These are phyloP conservation scores for Linum tenue DNA, from an alignment of 345 rosid genomes.

Conservation along the genomic window DNA sequence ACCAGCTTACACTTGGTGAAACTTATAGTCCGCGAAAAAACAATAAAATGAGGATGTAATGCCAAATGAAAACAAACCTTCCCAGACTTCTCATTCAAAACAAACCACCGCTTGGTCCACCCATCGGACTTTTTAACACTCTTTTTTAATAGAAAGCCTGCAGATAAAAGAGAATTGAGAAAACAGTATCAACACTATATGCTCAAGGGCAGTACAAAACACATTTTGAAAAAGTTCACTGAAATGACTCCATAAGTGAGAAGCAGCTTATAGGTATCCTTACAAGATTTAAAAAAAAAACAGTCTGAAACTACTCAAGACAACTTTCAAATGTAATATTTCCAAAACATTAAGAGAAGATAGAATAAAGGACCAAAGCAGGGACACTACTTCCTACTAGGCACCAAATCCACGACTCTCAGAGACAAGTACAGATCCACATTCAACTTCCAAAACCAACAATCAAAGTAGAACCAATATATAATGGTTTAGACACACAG, in stretches of 20 bases:
- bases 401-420: not conserved
- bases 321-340: too few species aligned
- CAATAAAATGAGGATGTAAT: not conserved
- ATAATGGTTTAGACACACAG: too few species aligned
- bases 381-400: not conserved
- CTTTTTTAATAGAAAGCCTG: slow-evolving; percentile 88
- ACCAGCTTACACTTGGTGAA: too few species aligned
- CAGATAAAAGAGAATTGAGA: slow-evolving; percentile 16
- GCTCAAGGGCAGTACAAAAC: too few species aligned
- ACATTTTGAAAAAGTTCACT: not conserved
- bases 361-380: not conserved
- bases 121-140: slow-evolving; percentile 90
- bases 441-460: too few species aligned
- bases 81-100: slow-evolving; percentile 90
- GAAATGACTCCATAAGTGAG: not conserved
- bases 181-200: not conserved
- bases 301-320: not conserved
- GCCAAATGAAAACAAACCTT: slow-evolving; percentile 47
- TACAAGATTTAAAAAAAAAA: too few species aligned
- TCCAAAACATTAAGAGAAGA: not conserved
- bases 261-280: not conserved
- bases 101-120: slow-evolving; percentile 96
- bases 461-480: too few species aligned
- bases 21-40: not conserved
- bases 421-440: not conserved